phyloP scores from a whole-genome alignment of 176 grass and related monocot genomes.

The Alopecurus myosuroides region DNA sequence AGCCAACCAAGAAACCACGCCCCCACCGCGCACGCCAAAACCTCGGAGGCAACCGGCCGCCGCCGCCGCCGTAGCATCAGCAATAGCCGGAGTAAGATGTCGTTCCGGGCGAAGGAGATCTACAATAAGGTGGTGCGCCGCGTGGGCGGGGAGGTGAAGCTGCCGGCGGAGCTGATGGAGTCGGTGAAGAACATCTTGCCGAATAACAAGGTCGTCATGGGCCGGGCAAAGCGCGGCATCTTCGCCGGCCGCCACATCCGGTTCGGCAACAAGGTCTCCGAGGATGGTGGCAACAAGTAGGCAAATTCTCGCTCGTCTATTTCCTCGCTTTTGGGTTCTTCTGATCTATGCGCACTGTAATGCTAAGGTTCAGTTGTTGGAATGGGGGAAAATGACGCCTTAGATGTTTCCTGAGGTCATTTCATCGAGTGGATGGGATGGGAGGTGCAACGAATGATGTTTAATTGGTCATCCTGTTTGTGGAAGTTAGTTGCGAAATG shows the following conservation, averaged over 20 bases:
- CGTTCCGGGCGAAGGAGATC: slow-evolving; percentile 70
- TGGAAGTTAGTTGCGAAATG: not conserved
- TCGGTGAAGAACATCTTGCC: slow-evolving; percentile 71
- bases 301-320: not conserved
- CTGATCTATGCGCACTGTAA: slow-evolving; percentile 1
- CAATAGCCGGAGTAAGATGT: slow-evolving; percentile 36
- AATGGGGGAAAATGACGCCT: not conserved
- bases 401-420: not conserved
- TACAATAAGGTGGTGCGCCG: slow-evolving; percentile 80
- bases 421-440: not conserved
- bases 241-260: slow-evolving; percentile 86
- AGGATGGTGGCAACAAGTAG: slow-evolving; percentile 98
- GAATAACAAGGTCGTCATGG: slow-evolving; percentile 77
- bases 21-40: slow-evolving; percentile 7
- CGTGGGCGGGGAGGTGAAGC: slow-evolving; percentile 47
- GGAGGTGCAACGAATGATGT: not conserved
- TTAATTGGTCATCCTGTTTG: not conserved
- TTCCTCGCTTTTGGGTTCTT: not conserved
- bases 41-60: slow-evolving; percentile 16
- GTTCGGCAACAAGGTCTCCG: slow-evolving; percentile 93
- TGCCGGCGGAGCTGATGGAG: slow-evolving; percentile 60
- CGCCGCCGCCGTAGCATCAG: not conserved
- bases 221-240: slow-evolving; percentile 86
- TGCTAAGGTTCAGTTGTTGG: not conserved
- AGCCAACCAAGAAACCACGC: not conserved